phyloP scores from a whole-genome alignment of 2,329 filamentous ascomycete species.

The Fusarium sp. region DNA sequence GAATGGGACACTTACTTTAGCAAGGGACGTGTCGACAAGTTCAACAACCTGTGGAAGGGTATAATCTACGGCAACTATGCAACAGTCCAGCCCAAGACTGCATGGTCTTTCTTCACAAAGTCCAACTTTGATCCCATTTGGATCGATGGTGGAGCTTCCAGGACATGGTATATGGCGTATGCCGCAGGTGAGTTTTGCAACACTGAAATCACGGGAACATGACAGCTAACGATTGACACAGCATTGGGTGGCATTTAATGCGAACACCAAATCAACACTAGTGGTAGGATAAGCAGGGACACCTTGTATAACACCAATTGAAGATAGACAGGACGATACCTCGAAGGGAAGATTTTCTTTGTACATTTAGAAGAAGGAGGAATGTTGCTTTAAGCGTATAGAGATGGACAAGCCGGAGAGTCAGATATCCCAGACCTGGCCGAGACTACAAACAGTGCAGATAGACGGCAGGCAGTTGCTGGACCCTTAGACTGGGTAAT shows the following conservation, averaged over 20 bases:
- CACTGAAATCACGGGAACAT: neutral
- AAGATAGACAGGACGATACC: slow-evolving; percentile 38
- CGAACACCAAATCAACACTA: neutral
- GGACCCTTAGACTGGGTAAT: slow-evolving; percentile 31
- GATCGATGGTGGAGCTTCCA: slow-evolving; percentile 84
- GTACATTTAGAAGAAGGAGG: slow-evolving; percentile 27
- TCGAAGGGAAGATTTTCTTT: slow-evolving; percentile 35
- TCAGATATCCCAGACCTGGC: slow-evolving; percentile 28
- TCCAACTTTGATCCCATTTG: slow-evolving; percentile 73
- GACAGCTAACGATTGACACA: slow-evolving; percentile 33
- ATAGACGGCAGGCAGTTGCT: slow-evolving; percentile 26
- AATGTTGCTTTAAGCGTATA: slow-evolving; percentile 6
- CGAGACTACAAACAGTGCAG: slow-evolving; percentile 4
- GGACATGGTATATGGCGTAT: slow-evolving; percentile 87
- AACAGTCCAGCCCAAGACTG: slow-evolving; percentile 74
- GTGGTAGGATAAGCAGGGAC: slow-evolving; percentile 9
- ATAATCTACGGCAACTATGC: slow-evolving; percentile 86
- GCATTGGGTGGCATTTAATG: slow-evolving; percentile 40
- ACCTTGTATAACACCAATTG: slow-evolving; percentile 28
- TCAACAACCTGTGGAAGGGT: slow-evolving; percentile 85
- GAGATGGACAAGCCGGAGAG: slow-evolving; percentile 7
- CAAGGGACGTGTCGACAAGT: slow-evolving; percentile 70
- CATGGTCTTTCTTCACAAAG: slow-evolving; percentile 80
- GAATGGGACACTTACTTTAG: slow-evolving; percentile 88
- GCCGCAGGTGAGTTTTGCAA: slow-evolving; percentile 72